Percentiles rank a stretch among this genome's conserved stretches.
phyloP scores from a whole-genome alignment of 129 eudicot genomes.

The Lactuca sativa region DNA sequence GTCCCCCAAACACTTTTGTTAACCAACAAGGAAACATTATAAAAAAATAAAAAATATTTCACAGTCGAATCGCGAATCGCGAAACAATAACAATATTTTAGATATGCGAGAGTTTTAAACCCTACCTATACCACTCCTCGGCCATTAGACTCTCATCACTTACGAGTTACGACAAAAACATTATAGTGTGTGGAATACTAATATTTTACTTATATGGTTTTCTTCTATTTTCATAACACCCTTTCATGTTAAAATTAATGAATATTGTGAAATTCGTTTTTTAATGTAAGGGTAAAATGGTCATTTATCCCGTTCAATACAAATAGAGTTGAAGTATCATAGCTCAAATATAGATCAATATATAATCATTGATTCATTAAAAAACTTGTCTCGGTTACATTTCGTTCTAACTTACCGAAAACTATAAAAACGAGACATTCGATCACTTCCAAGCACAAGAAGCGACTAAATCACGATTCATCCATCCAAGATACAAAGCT shows the following conservation, averaged over 20 bases:
- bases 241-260: not conserved
- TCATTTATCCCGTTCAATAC: not conserved
- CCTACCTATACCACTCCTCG: too few species aligned
- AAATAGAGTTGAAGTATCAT: not conserved
- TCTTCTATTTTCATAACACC: too few species aligned
- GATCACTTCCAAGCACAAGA: conserved; percentile 76
- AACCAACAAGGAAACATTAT: not conserved
- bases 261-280: too few species aligned
- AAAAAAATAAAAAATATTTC: too few species aligned
- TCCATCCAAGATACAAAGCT: conserved; percentile 83
- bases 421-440: conserved; percentile 11
- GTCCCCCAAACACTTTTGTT: conserved; percentile 1
- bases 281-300: too few species aligned
- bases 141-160: too few species aligned
- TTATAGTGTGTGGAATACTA: too few species aligned
- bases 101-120: too few species aligned
- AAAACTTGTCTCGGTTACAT: conserved; percentile 27
- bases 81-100: too few species aligned
- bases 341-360: not conserved
- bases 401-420: conserved; percentile 17
- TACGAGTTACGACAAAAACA: too few species aligned
- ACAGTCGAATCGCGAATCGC: too few species aligned
- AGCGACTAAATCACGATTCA: conserved; percentile 74
- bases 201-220: too few species aligned
- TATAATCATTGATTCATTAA: conserved; percentile 27